phyloP scores from a whole-genome alignment of 768 basidiomycete genomes.

The Pleurotus cornucopiae region DNA sequence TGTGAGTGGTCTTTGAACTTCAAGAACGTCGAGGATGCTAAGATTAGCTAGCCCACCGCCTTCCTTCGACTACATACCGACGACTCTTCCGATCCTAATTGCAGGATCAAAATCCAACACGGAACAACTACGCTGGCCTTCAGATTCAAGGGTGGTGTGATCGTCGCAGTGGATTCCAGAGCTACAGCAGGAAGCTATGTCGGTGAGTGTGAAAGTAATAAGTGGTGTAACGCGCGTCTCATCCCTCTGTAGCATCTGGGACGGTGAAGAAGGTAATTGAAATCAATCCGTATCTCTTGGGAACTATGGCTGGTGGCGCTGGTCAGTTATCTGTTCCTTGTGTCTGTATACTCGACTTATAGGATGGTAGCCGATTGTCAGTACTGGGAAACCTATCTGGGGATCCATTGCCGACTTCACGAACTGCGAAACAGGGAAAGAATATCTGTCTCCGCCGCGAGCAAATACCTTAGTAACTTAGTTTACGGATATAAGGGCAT shows the following conservation, averaged over 20 bases:
- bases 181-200: conserved; percentile 97
- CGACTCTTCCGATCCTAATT: conserved; percentile 89
- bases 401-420: conserved; percentile 94
- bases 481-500: conserved; percentile 99
- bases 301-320: conserved; percentile 99
- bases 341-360: conserved; percentile 2
- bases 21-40: conserved; percentile 8
- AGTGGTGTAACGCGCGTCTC: background rate
- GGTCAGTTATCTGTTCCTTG: conserved; percentile 43
- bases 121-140: conserved; percentile 98
- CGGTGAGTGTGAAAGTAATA: conserved; percentile 47
- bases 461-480: conserved; percentile 95
- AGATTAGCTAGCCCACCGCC: conserved; percentile 82
- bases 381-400: conserved; percentile 99
- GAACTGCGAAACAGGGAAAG: conserved; percentile 95
- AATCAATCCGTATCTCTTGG: conserved; percentile 98
- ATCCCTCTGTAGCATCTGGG: conserved; percentile 65
- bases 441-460: conserved; percentile 98
- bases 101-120: conserved; percentile 97
- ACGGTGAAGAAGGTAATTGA: conserved; percentile 99
- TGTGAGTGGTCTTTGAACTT: conserved; percentile 40
- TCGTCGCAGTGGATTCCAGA: conserved; percentile 98
- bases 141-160: conserved; percentile 93
- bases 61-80: conserved; percentile 95
- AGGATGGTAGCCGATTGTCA: conserved; percentile 77